Evolutionary conservation across 495 filamentous ascomycete genomes (phyloP).

Genomic region (Apiosordaria backusii): DNA sequence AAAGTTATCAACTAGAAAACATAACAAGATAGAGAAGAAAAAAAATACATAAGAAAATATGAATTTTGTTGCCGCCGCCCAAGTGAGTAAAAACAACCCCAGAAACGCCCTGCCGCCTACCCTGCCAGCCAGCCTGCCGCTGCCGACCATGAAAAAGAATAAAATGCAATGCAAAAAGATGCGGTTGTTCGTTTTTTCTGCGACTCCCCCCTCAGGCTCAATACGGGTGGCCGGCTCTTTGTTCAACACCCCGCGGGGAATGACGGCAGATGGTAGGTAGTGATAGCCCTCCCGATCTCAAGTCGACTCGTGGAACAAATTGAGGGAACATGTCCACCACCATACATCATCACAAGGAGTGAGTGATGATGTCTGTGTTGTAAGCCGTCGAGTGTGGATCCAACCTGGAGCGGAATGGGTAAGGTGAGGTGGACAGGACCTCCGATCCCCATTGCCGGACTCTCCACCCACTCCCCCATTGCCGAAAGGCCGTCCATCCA

Average conservation of each 20-base stretch:
- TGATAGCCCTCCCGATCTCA: too few relatives aligned
- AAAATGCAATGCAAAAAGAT: not conserved
- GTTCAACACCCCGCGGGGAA: not conserved
- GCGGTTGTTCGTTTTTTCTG: not conserved
- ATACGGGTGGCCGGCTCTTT: not conserved
- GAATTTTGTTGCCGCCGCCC: not conserved
- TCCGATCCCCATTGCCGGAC: conserved; percentile 1
- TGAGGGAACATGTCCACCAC: too few relatives aligned
- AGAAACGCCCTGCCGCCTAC: not conserved
- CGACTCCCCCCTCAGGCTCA: not conserved
- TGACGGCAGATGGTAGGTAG: not conserved
- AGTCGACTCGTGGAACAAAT: too few relatives aligned
- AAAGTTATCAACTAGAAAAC: not conserved
- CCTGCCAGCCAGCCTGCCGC: not conserved
- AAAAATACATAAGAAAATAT: not conserved
- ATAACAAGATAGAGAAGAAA: not conserved
- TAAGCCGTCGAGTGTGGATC: not conserved
- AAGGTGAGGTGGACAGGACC: not conserved
- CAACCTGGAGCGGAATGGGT: not conserved
- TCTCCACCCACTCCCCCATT: not conserved
- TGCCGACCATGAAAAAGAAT: not conserved
- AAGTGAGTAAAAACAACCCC: not conserved
- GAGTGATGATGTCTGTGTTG: too few relatives aligned
- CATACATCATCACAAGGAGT: too few relatives aligned
- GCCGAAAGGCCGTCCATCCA: not conserved